Conservation (phyloP, 2,329 filamentous ascomycete genomes). For the Microsporum ferrugineum region DNA sequence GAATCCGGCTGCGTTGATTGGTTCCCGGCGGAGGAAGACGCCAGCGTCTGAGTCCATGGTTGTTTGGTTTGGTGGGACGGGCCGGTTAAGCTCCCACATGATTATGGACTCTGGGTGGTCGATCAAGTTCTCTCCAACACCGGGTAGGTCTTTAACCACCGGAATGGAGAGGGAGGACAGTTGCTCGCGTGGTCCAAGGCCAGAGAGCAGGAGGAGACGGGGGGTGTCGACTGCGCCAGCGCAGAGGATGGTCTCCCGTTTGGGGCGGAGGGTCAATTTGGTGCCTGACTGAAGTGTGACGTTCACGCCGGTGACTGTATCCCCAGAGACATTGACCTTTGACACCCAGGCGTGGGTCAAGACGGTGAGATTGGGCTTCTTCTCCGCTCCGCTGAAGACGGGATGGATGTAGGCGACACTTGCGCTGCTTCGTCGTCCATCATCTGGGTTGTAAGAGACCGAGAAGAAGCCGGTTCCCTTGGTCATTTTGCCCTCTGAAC, state of each 20-base stretch:
- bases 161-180: constrained; percentile 20
- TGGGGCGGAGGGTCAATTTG: constrained; percentile 38
- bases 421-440: constrained; percentile 71
- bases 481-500: constrained; percentile 57
- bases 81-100: constrained; percentile 68
- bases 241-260: constrained; percentile 40
- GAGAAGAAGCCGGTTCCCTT: constrained; percentile 82
- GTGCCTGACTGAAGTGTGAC: constrained; percentile 52
- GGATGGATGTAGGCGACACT: constrained; percentile 90
- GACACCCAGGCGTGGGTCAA: constrained; percentile 82
- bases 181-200: constrained; percentile 32
- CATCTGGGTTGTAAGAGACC: constrained; percentile 81
- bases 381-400: constrained; percentile 71
- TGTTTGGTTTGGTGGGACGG: constrained; percentile 66
- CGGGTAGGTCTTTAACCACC: constrained; percentile 21
- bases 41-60: constrained; percentile 87
- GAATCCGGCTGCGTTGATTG: constrained; percentile 53
- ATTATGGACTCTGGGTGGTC: constrained; percentile 58
- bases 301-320: constrained; percentile 62
- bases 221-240: constrained; percentile 45
- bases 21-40: constrained; percentile 73
- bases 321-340: constrained; percentile 60
- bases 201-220: constrained; percentile 44
- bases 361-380: constrained; percentile 70
- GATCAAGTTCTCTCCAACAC: constrained; percentile 34